Evolutionary conservation across 139 green algal species (phyloP), one percentile per base, ranked within the genome.

Genomic region (Chlamydomonas schloesseri): DNA sequence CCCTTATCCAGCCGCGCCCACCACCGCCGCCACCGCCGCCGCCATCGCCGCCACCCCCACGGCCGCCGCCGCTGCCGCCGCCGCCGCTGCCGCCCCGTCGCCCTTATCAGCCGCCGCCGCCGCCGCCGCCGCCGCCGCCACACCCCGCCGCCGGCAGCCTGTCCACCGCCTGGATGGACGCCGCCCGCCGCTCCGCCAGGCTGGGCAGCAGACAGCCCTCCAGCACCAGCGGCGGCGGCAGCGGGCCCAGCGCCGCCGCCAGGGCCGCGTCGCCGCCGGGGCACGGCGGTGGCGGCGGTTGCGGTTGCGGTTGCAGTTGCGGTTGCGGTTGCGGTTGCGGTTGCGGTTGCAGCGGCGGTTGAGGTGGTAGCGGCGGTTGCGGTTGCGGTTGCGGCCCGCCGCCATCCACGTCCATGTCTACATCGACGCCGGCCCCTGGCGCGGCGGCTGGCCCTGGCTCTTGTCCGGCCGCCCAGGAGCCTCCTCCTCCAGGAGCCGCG

Each of bases 191-290:
- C 10, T 85, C 79, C 46, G 67, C 67, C 46, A 85, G 79, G 14
- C 65, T 77, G 47, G 79, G 79, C 46, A 85, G 64, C 79, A 85
- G 79, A 50, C 69, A 50, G 18, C 47, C 64, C 18, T 69, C 79
- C 21, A 85, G 46, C 28, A 85, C 13, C 47, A 77, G 65, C 3
- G 47, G 33, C 0, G 31, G 4, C 20, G 79, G 79, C 17, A 55
- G 69, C 34, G 79, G 79, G 47, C 79, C 79, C 79, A 85, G 79
- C 64, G 47, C 65, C 3, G 29, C 15, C 13, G 62, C 33, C 31
- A 85, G 46, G 31, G 76, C 79, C 0, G 42, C 42, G 42, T 50
- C 42, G 42, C 42, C 42, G 8, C 62, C 24, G 3, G 77, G 77
- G 47, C 77, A 83, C 8, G 62, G 62, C 77, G 42, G 77, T 26